Percentiles rank a stretch among this genome's conserved stretches.
These are phyloP conservation scores for Ormosia semicastrata DNA, from an alignment of 306 rosid species.

Conservation along the genomic window DNA sequence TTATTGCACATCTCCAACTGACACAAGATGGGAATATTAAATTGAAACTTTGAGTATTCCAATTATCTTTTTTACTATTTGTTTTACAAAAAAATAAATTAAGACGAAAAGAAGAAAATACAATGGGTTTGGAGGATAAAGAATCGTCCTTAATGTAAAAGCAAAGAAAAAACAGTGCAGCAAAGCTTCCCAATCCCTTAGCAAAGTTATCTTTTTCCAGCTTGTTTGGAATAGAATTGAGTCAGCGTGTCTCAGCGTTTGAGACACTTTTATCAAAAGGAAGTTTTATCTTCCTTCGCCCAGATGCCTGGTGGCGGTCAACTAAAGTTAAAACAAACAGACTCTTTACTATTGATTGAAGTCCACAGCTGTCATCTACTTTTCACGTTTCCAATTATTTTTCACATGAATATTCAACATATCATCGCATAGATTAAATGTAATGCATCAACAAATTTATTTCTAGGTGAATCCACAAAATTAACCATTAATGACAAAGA, in stretches of 20 bases:
- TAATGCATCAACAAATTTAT: slow-evolving; percentile 6
- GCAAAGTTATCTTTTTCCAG: not conserved
- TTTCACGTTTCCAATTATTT: slow-evolving; percentile 1
- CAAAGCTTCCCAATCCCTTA: not conserved
- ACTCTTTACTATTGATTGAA: not conserved
- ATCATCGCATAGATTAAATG: not conserved
- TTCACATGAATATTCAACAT: not conserved
- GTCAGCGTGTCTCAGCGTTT: not conserved
- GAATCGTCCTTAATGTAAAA: not conserved
- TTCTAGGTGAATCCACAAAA: not conserved
- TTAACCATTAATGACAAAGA: not conserved
- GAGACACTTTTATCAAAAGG: not conserved
- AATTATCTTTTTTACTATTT: not conserved
- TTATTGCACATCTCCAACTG: not conserved
- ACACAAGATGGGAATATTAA: not conserved
- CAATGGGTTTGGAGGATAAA: not conserved
- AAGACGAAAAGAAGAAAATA: not conserved
- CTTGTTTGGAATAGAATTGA: not conserved
- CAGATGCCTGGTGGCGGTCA: not conserved
- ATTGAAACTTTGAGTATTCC: not conserved
- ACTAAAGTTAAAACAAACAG: not conserved
- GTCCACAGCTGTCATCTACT: not conserved
- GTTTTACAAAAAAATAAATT: not conserved
- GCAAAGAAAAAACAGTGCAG: not conserved
- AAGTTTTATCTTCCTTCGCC: not conserved